Evolutionary conservation across 768 basidiomycete species (phyloP), one percentile per base, ranked within the genome.

Genomic region (Rhodosporidiobolus odoratus): DNA sequence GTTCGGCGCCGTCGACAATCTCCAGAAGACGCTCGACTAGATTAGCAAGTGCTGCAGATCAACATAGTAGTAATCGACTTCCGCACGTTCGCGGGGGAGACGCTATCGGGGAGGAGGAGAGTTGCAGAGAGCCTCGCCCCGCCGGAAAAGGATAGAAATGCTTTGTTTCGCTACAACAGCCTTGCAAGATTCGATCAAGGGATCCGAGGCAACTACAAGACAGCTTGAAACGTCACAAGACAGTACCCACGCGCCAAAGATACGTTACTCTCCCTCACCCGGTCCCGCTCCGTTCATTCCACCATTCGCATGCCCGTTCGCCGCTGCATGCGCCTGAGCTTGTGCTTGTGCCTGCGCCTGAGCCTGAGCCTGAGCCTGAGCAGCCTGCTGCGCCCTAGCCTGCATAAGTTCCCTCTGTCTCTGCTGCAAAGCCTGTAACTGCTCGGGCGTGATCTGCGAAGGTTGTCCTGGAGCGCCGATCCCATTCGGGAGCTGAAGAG

Each of bases 1-100:
- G n/a, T 70, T 74, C 32, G 69, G 73, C 4, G 27, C n/a, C 17
- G 58, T 65, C 25, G 73, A 74, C 54, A 56, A 57, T 30, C 58
- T 73, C 23, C 52, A 61, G 34, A 45, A 25, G 53, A 69, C 62
- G 5, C 48, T 71, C 2, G 69, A 71, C 54, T 71, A 53, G 38
- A 19, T 25, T 53, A 23, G 27, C n/a, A 53, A 27, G 56, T 4
- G 19, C 8, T 25, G 30, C 3, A 54, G 17, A 30, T 12, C 19
- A 32, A 7, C 15, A 4, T 16, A 52, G 5, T 8, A 53, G 10
- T 53, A 5, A 25, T 53, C 10, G n/a, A n/a, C n/a, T n/a, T n/a
- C n/a, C n/a, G n/a, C n/a, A n/a, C n/a, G n/a, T n/a, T n/a, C n/a
- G n/a, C n/a, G n/a, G n/a, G n/a, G n/a, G n/a, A n/a, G n/a, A n/a